A percentile compares a stretch with the other conserved stretches of the same genome.
Conservation (phyloP, 1,139 yeast species). For the Saccharomyces hybrid region DNA sequence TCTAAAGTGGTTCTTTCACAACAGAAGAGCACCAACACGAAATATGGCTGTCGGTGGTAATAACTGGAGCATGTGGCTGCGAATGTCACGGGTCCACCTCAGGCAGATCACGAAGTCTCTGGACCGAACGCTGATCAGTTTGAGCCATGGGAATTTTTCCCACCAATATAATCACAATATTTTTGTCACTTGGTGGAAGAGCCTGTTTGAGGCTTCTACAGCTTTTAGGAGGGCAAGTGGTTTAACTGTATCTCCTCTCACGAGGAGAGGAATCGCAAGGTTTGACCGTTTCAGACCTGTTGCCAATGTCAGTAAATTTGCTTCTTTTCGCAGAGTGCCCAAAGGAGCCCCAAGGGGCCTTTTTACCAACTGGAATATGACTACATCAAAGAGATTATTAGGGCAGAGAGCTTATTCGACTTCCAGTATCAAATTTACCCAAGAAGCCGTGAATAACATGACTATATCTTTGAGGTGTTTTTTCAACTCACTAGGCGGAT, state of each 20-base stretch:
- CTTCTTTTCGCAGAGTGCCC: constrained; percentile 8
- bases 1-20: not conserved
- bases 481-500: constrained; percentile 28
- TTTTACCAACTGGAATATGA: constrained; percentile 17
- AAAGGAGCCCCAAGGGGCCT: constrained; percentile 16
- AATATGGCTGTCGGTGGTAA: not conserved
- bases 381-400: constrained; percentile 7
- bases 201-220: not conserved
- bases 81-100: not conserved
- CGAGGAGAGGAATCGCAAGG: not conserved
- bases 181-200: not conserved
- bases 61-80: constrained; percentile 1
- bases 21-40: not conserved
- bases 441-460: constrained; percentile 36
- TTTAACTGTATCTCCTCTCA: not conserved
- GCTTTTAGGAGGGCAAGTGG: not conserved
- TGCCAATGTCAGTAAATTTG: constrained; percentile 3
- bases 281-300: constrained; percentile 1
- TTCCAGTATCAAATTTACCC: constrained; percentile 21
- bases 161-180: not conserved
- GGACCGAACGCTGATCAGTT: not conserved
- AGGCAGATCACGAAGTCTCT: not conserved
- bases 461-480: constrained; percentile 33
- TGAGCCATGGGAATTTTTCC: constrained; percentile 5
- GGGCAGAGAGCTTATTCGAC: constrained; percentile 12